Evolutionary conservation across 257 asterid species (phyloP), one percentile per base, ranked within the genome.

Genomic region (Lavandula angustifolia): DNA sequence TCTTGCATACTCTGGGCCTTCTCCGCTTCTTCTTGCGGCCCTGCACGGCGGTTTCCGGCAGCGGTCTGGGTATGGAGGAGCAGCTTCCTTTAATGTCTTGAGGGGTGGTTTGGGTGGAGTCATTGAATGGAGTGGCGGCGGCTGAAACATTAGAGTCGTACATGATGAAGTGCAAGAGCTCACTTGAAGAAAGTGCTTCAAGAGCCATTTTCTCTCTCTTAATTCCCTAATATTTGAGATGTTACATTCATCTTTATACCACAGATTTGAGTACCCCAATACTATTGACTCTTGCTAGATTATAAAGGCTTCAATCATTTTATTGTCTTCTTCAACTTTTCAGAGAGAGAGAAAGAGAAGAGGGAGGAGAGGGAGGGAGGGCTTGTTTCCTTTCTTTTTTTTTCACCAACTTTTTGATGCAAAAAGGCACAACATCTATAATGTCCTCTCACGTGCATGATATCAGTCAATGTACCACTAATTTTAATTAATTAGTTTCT

Each of bases 21-120:
- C 96, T 68, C 74, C 94, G 55, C 80, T 92, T 41, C 88, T 89
- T 92, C 84, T 85, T 92, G 53, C 94, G 77, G 22, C 81, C 84
- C 29, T 73, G 85, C 43, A 41, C 40, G 64, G 59, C 54, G 75
- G 74, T 11, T 10, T 69, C 65, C 46, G 60, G 50, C 35, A 61
- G 56, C 73, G 75, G 61, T 17, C 70, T 75, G 6, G 38, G 69
- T 62, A 34, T 35, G 16, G 60, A 14, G 66, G 82, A 66, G 68
- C 71, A 70, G 48, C 67, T 60, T 12, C 41, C 53, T 0, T 22
- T 22, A 1, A 13, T 56, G 31, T 76, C 81, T 6, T 8, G 78
- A 43, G 77, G 69, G 69, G 35, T 64, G 11, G 71, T 42, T 9
- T 80, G 72, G 0, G 79, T 53, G 13, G 82, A 63, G 59, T 62